phyloP scores from a whole-genome alignment of 495 filamentous ascomycete genomes.

The Tuber indicum region DNA sequence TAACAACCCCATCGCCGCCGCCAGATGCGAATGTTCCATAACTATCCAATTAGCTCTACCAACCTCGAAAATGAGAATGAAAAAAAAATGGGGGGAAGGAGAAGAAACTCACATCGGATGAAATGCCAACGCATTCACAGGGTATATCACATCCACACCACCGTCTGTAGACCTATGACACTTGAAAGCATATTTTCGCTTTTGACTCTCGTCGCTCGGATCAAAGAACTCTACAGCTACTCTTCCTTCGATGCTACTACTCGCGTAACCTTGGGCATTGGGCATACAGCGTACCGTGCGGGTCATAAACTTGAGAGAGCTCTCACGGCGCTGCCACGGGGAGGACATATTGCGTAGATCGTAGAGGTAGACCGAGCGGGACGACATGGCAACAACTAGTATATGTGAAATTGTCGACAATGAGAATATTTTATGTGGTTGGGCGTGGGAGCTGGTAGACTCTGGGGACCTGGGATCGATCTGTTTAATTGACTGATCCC shows the following conservation, averaged over 20 bases:
- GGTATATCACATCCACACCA: conserved; percentile 81
- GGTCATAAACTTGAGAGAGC: conserved; percentile 90
- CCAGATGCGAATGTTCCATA: conserved; percentile 89
- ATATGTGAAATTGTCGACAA: conserved; percentile 73
- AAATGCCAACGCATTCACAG: conserved; percentile 88
- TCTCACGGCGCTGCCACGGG: conserved; percentile 87
- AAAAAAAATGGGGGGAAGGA: not conserved
- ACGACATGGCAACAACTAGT: conserved; percentile 92
- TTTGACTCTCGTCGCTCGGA: conserved; percentile 71
- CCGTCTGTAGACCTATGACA: conserved; percentile 76
- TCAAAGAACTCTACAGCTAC: conserved; percentile 98
- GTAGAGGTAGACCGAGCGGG: conserved; percentile 84
- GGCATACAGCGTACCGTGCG: conserved; percentile 95
- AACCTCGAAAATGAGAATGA: not conserved
- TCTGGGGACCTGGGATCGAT: conserved; percentile 53
- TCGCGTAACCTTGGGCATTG: conserved; percentile 84
- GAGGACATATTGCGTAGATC: conserved; percentile 66
- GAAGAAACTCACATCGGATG: conserved; percentile 56
- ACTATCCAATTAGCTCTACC: conserved; percentile 9
- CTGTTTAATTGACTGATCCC: conserved; percentile 85
- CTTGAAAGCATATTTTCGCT: conserved; percentile 95
- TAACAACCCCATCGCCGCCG: conserved; percentile 90
- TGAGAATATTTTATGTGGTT: conserved; percentile 80
- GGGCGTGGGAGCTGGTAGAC: conserved; percentile 52
- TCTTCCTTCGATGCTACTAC: conserved; percentile 80